Evolutionary conservation across 495 filamentous ascomycete species (phyloP).

Genomic region (Pseudoneurospora amorphoporcata): DNA sequence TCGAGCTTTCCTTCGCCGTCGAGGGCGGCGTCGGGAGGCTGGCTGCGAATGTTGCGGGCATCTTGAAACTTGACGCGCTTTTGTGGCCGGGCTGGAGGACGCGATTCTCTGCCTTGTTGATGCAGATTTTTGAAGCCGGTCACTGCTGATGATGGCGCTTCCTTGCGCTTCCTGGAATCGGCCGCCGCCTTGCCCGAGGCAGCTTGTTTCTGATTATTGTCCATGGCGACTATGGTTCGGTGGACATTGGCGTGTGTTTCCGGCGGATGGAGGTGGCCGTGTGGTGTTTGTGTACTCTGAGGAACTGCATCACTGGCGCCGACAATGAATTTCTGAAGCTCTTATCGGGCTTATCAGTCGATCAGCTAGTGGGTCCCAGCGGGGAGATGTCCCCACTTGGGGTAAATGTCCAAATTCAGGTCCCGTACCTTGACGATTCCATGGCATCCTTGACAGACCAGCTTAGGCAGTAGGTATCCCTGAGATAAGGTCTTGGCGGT

Average conservation of each 20-base stretch:
- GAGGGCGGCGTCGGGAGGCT: conserved; percentile 60
- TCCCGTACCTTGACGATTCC: background rate
- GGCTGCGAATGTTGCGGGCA: conserved; percentile 62
- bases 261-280: background rate
- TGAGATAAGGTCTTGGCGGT: background rate
- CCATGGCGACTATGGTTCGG: conserved; percentile 1
- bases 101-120: background rate
- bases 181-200: background rate
- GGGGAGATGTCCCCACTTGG: background rate
- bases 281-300: background rate
- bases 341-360: conserved; percentile 16
- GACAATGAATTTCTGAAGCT: conserved; percentile 16
- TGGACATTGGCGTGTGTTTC: background rate
- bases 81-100: conserved; percentile 7
- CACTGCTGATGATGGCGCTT: conserved; percentile 2
- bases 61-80: conserved; percentile 56
- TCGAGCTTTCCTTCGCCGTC: conserved; percentile 64
- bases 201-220: background rate
- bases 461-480: too few species aligned
- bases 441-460: background rate
- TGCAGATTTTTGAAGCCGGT: background rate
- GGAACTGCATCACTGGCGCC: too few species aligned
- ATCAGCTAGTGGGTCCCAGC: background rate
- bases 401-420: background rate
- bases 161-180: conserved; percentile 10